A percentile compares a stretch with the other conserved stretches of the same genome.
phyloP scores from a whole-genome alignment of 345 rosid species.

The Arabidopsis arenosa region DNA sequence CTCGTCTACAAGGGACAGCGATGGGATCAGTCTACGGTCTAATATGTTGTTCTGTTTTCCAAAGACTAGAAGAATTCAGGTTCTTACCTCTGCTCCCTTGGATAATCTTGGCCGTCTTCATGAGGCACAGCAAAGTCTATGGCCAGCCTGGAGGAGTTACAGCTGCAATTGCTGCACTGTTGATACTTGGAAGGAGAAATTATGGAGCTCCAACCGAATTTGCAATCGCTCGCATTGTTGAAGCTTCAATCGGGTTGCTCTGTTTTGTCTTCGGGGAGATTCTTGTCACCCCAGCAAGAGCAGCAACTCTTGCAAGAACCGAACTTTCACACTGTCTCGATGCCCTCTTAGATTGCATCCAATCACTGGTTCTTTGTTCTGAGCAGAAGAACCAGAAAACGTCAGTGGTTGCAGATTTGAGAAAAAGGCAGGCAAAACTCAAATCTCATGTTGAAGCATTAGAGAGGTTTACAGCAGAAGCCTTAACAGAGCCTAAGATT shows the following conservation, averaged over 20 bases:
- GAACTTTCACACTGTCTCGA: constrained; percentile 51
- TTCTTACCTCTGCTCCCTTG: constrained; percentile 68
- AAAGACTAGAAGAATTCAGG: constrained; percentile 46
- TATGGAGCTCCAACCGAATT: constrained; percentile 62
- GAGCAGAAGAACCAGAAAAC: constrained; percentile 41
- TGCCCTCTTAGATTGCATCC: constrained; percentile 42
- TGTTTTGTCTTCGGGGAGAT: constrained; percentile 59
- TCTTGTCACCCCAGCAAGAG: constrained; percentile 58
- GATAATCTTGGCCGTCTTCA: constrained; percentile 60
- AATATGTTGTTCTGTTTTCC: constrained; percentile 57
- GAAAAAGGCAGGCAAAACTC: constrained; percentile 49
- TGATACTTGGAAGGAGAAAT: constrained; percentile 67
- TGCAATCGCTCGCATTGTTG: constrained; percentile 61
- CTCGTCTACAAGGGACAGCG: constrained; percentile 75
- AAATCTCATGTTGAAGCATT: constrained; percentile 43
- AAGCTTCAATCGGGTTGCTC: constrained; percentile 62
- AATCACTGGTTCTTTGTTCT: constrained; percentile 37
- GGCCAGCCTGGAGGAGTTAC: constrained; percentile 69
- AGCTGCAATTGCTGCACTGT: constrained; percentile 61
- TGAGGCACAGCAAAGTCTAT: constrained; percentile 68
- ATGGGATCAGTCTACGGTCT: constrained; percentile 78
- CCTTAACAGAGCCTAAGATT: constrained; percentile 60
- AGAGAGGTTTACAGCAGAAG: constrained; percentile 54
- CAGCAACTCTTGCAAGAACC: constrained; percentile 59
- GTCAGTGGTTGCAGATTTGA: constrained; percentile 35